phyloP scores from a whole-genome alignment of 106 monocot species.

The Allium sativum region DNA sequence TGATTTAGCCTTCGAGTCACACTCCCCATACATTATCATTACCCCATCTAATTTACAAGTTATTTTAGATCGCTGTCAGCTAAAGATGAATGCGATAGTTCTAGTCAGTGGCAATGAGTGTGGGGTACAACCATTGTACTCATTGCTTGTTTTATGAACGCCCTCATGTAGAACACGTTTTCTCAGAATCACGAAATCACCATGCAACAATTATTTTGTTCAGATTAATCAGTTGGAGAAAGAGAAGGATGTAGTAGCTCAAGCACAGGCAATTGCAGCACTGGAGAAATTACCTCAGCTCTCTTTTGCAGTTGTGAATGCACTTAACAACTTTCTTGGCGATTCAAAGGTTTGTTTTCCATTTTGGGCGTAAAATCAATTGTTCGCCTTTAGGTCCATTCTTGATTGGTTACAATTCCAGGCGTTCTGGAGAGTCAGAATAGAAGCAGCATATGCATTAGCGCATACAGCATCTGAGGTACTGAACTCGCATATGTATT shows the following conservation, averaged over 20 bases:
- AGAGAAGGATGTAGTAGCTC: constrained; percentile 95
- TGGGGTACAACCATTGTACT: too few relatives aligned
- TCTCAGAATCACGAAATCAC: too few relatives aligned
- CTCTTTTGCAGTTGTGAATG: constrained; percentile 72
- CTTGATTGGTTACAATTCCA: constrained; percentile 12
- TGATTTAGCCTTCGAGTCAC: too few relatives aligned
- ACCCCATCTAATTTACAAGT: too few relatives aligned
- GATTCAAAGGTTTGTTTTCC: constrained; percentile 69
- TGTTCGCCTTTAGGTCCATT: not conserved
- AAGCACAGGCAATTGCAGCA: constrained; percentile 73
- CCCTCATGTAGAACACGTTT: too few relatives aligned
- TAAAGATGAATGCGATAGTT: too few relatives aligned
- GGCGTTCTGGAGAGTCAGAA: constrained; percentile 98
- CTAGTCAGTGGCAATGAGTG: too few relatives aligned
- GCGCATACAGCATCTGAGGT: constrained; percentile 89
- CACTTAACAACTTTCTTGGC: constrained; percentile 67
- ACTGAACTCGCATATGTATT: constrained; percentile 1
- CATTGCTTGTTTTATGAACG: too few relatives aligned
- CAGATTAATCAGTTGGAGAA: constrained; percentile 98
- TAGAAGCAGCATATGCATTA: constrained; percentile 95
- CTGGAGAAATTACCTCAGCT: constrained; percentile 60
- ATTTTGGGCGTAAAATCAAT: not conserved
- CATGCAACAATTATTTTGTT: not conserved
- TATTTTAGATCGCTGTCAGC: too few relatives aligned
- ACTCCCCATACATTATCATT: too few relatives aligned